Conservation (phyloP, 2,329 filamentous ascomycete species). For the Aureobasidium sp. region DNA sequence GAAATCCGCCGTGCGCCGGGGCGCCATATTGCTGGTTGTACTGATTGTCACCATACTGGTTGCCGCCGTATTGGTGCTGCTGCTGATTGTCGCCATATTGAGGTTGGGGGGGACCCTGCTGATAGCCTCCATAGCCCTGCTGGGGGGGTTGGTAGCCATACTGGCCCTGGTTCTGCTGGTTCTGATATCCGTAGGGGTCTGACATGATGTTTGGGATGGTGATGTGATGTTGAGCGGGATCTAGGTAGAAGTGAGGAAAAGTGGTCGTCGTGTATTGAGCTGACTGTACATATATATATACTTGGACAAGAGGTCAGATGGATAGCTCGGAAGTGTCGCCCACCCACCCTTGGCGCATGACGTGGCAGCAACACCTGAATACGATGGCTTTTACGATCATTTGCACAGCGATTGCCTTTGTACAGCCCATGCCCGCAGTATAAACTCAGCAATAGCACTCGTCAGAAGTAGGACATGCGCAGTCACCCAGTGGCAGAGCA, state of each 20-base stretch:
- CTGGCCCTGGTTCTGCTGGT: conserved; percentile 21
- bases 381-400: not conserved
- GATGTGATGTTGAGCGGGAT: not conserved
- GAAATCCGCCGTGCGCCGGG: conserved; percentile 41
- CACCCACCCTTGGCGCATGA: conserved; percentile 6
- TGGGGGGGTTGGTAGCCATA: conserved; percentile 5
- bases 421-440: not conserved
- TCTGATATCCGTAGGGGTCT: conserved; percentile 41
- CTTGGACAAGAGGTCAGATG: not conserved
- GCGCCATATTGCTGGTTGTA: conserved; percentile 27
- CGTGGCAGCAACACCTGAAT: not conserved
- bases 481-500: not conserved
- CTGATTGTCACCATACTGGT: conserved; percentile 19
- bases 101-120: conserved; percentile 10
- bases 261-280: not conserved
- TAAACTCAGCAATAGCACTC: not conserved
- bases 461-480: not conserved
- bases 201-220: conserved; percentile 37
- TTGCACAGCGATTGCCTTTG: not conserved
- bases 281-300: not conserved
- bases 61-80: conserved; percentile 18
- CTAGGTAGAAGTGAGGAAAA: not conserved
- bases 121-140: conserved; percentile 18
- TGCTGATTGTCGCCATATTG: conserved; percentile 16
- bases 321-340: not conserved